phyloP scores from a whole-genome alignment of 1,284 basidiomycete genomes.

The Pseudozyma sp. region DNA sequence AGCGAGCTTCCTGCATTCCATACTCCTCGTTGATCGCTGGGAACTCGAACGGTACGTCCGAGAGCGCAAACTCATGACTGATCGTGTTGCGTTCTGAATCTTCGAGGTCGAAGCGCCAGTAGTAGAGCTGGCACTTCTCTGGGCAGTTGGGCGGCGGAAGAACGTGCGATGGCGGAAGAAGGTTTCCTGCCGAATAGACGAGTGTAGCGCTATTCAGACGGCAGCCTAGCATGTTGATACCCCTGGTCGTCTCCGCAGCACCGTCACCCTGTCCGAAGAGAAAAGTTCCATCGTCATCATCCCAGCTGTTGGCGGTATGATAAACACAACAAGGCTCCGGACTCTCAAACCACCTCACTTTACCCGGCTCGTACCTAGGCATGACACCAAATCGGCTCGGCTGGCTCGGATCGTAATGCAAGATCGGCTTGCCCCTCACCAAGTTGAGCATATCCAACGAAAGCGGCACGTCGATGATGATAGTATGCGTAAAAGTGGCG shows the following conservation, averaged over 20 bases:
- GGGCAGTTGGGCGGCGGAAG: slow-evolving; percentile 65
- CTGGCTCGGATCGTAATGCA: slow-evolving; percentile 70
- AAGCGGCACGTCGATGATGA: slow-evolving; percentile 72
- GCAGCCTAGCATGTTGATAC: slow-evolving; percentile 71
- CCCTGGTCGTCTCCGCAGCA: background rate
- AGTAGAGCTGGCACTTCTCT: slow-evolving; percentile 71
- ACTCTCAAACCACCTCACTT: slow-evolving; percentile 70
- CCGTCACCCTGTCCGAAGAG: background rate
- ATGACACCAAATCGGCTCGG: slow-evolving; percentile 71
- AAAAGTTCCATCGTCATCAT: slow-evolving; percentile 52
- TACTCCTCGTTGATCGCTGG: slow-evolving; percentile 69
- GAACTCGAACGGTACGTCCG: slow-evolving; percentile 72
- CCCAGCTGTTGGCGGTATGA: slow-evolving; percentile 73
- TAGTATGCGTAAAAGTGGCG: slow-evolving; percentile 69
- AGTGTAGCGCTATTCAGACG: slow-evolving; percentile 72
- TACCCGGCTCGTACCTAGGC: slow-evolving; percentile 69
- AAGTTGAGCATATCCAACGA: slow-evolving; percentile 72
- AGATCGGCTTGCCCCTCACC: slow-evolving; percentile 70
- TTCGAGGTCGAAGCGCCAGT: slow-evolving; percentile 70
- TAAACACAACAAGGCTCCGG: slow-evolving; percentile 71
- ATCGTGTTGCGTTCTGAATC: slow-evolving; percentile 35
- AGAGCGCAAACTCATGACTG: slow-evolving; percentile 71
- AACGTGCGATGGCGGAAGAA: slow-evolving; percentile 65
- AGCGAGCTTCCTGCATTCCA: slow-evolving; percentile 69
- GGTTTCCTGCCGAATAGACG: slow-evolving; percentile 72